phyloP scores from a whole-genome alignment of 2,329 filamentous ascomycete species.

The Beauveria scarabaeidicola region DNA sequence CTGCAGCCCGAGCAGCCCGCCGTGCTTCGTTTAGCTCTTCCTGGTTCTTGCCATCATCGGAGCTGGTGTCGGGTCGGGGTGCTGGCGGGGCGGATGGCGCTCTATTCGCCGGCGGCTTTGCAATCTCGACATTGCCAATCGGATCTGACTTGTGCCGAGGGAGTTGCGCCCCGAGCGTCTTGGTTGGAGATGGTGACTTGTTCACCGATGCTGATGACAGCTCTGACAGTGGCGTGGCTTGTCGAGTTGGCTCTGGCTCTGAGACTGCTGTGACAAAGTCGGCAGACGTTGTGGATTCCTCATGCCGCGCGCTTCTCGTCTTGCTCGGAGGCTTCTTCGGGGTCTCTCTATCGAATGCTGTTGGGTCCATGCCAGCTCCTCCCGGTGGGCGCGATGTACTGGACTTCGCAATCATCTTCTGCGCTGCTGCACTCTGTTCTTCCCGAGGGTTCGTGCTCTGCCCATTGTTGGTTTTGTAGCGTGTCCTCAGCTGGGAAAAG shows the following conservation, averaged over 20 bases:
- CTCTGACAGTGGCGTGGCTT: conserved; percentile 32
- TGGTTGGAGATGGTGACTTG: conserved; percentile 29
- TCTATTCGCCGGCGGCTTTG: not conserved
- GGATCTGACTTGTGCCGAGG: conserved; percentile 15
- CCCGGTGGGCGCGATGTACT: conserved; percentile 14
- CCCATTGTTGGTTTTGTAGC: conserved; percentile 13
- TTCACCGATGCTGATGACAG: conserved; percentile 33
- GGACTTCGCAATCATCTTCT: conserved; percentile 4
- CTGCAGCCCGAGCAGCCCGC: conserved; percentile 23
- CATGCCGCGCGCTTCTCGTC: conserved; percentile 13
- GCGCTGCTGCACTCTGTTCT: conserved; percentile 1
- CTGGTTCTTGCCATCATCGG: conserved; percentile 8
- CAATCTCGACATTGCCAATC: conserved; percentile 10
- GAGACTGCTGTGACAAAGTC: conserved; percentile 36
- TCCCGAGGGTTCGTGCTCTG: conserved; percentile 13
- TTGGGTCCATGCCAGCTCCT: conserved; percentile 29
- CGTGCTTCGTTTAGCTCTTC: conserved; percentile 17
- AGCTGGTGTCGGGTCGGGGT: not conserved
- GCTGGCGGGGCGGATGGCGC: not conserved
- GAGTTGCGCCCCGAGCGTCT: conserved; percentile 13
- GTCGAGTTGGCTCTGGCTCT: conserved; percentile 23
- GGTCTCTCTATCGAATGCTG: conserved; percentile 30
- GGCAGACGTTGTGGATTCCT: conserved; percentile 23
- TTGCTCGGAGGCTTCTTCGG: conserved; percentile 13
- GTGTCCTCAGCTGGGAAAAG: conserved; percentile 37